These are phyloP conservation scores for Scolecobasidium constrictum DNA, from an alignment of 2,329 filamentous ascomycete species.

Conservation along the genomic window DNA sequence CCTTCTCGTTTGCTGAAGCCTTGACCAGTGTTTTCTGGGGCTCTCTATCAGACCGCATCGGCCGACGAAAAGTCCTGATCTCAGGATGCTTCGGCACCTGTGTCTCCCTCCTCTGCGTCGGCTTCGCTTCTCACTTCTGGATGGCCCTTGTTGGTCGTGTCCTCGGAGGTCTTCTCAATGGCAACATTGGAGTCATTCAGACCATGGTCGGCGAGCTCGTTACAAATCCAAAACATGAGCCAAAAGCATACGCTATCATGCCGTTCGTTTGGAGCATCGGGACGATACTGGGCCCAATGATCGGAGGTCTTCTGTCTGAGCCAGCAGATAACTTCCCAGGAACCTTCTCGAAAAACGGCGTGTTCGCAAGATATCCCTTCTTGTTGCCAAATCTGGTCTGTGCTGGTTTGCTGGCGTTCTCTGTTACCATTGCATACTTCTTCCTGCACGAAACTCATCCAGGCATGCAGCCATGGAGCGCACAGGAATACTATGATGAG, in stretches of 20 bases:
- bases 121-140: constrained; percentile 75
- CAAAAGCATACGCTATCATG: constrained; percentile 82
- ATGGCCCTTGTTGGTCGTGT: constrained; percentile 66
- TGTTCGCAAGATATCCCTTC: constrained; percentile 76
- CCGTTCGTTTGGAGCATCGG: constrained; percentile 90
- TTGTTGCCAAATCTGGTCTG: constrained; percentile 84
- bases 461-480: constrained; percentile 53
- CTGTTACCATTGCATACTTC: constrained; percentile 70
- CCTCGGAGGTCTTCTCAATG: constrained; percentile 74
- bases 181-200: constrained; percentile 83
- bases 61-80: constrained; percentile 28
- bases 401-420: constrained; percentile 61
- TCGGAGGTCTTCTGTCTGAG: constrained; percentile 77
- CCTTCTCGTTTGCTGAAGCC: constrained; percentile 80
- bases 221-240: constrained; percentile 73
- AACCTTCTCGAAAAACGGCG: constrained; percentile 52
- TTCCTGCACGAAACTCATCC: constrained; percentile 84
- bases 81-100: constrained; percentile 62
- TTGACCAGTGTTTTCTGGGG: constrained; percentile 61
- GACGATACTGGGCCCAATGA: constrained; percentile 74
- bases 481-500: constrained; percentile 25
- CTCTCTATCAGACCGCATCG: constrained; percentile 26
- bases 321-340: constrained; percentile 64
- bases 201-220: constrained; percentile 90
- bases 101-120: constrained; percentile 71